These are phyloP conservation scores for Maudiozyma serrabonitensis DNA, from an alignment of 805 yeast genomes.

Conservation along the genomic window DNA sequence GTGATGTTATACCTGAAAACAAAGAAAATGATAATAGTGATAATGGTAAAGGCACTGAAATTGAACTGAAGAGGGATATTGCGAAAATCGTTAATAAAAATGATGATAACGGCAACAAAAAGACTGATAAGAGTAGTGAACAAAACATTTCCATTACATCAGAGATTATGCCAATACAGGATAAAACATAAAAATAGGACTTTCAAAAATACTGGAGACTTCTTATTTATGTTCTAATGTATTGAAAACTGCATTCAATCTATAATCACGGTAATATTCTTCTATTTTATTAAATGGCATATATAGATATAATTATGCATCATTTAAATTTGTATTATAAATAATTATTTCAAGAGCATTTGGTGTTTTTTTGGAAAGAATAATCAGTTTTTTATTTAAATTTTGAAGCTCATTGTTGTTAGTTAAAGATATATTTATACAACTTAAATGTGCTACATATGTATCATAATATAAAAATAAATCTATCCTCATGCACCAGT, in stretches of 20 bases:
- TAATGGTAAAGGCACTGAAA: neutral
- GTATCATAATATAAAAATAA: neutral
- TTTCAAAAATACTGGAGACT: neutral
- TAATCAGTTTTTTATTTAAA: too few relatives aligned
- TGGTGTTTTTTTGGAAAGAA: too few relatives aligned
- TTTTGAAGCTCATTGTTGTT: neutral
- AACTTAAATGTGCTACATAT: neutral
- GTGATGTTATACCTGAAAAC: neutral
- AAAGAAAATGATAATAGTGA: neutral
- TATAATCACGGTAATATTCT: neutral
- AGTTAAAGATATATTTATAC: neutral
- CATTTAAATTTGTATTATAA: neutral
- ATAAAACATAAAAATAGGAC: neutral
- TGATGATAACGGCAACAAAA: neutral
- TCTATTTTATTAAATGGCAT: neutral
- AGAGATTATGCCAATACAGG: neutral
- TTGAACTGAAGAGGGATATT: neutral
- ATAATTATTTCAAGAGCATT: too few relatives aligned
- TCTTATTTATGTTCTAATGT: too few relatives aligned
- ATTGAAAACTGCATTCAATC: neutral
- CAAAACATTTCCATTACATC: neutral
- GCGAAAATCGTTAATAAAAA: neutral
- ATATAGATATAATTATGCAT: neutral
- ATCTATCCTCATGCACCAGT: conserved; percentile 1
- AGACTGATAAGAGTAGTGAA: neutral